Base-by-base conservation (phyloP, 2,329 filamentous ascomycete species). In the Tolypocladium album region DNA sequence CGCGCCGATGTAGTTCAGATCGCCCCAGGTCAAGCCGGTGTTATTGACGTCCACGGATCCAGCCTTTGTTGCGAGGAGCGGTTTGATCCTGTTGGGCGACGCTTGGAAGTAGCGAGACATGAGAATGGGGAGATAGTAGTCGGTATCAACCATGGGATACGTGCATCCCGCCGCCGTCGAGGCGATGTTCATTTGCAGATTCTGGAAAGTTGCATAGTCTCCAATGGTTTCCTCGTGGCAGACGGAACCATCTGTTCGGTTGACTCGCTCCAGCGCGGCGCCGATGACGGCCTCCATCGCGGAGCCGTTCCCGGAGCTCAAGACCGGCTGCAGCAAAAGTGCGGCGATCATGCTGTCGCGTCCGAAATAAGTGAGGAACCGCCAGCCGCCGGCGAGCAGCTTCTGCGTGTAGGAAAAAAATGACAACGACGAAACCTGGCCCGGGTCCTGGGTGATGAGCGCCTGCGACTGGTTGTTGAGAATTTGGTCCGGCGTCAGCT, bases 321-420 rank as follows among this genome's bases (percentile, higher is more conserved):
- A 72, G 0, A 87, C 75, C 0, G 82, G 78, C 60, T 84, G 78
- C 38, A 87, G 72, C 0, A 88, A 72, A 0, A 88, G 75, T 17
- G 81, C 74, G 1, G 82, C 76, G 45, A 88, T 85, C 76, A 87
- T 84, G 62, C 79, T 84, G 66, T 88, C 85, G 13, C 85, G 78
- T 0, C 84, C 85, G 70, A 88, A 88, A 66, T 88, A 88, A 0
- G 85, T 88, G 53, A 88, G 69, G 64, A 87, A 88, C 1, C 84
- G 74, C 85, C 84, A 88, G 4, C 82, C 83, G 13, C 85, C 85
- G 1, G 86, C 85, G 2, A 86, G 74, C 0, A 88, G 73, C 64
- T 88, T 88, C 39, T 83, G 74, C 0, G 76, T 81, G 63, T 87
- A 88, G 0, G 85, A 87, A 4, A 88, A 72, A 69, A 88, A 88